A percentile compares a stretch with the other conserved stretches of the same genome.
Evolutionary conservation across 2,329 filamentous ascomycete genomes (phyloP).

Genomic region (Magnaporthales sp.): DNA sequence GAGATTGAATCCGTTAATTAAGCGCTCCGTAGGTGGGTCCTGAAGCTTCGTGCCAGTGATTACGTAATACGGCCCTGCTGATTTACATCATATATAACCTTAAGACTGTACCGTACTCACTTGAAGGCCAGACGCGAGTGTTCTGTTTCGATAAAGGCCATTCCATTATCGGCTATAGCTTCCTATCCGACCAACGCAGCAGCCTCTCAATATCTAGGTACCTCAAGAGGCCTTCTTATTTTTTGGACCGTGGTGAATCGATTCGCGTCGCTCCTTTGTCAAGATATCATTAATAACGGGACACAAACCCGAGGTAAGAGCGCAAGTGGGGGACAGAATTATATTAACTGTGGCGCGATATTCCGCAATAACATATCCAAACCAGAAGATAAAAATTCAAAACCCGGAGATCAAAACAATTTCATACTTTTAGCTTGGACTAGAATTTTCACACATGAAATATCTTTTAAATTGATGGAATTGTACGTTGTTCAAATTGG

Average conservation of each 20-base stretch:
- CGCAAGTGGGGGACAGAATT: too few relatives aligned
- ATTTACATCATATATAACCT: too few relatives aligned
- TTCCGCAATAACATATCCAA: too few relatives aligned
- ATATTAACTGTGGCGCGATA: too few relatives aligned
- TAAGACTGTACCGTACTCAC: too few relatives aligned
- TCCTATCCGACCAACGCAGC: neutral
- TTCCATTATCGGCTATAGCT: neutral
- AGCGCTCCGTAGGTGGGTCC: neutral
- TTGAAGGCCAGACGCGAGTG: neutral
- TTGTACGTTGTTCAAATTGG: too few relatives aligned
- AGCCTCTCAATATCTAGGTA: neutral
- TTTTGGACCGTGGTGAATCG: conserved; percentile 51
- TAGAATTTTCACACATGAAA: too few relatives aligned
- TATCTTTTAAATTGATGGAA: too few relatives aligned
- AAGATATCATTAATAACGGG: conserved; percentile 63
- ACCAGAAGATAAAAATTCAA: too few relatives aligned
- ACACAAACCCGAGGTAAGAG: conserved; percentile 62
- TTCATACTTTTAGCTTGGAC: too few relatives aligned
- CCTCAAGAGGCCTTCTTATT: conserved; percentile 25
- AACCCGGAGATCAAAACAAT: too few relatives aligned
- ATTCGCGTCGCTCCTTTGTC: conserved; percentile 68
- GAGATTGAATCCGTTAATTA: neutral
- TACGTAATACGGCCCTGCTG: too few relatives aligned
- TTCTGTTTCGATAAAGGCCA: neutral
- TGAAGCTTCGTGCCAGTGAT: neutral